Conservation (phyloP, 2,329 filamentous ascomycete species). For the Sporothrix pseudoabietina region DNA sequence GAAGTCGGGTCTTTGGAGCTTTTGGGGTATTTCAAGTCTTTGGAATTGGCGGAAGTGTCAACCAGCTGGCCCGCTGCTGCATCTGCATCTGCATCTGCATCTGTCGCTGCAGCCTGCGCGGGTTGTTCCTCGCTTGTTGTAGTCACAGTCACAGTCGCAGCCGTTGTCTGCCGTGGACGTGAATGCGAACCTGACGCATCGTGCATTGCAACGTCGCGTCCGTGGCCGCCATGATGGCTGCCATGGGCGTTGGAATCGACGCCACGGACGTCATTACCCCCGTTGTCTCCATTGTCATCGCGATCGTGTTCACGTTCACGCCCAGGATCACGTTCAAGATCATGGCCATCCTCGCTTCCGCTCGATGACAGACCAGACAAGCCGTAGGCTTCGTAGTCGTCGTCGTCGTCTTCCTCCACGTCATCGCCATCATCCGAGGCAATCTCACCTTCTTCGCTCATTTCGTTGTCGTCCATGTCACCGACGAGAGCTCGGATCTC, state of each 20-base stretch:
- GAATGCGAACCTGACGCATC: neutral
- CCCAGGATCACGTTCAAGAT: neutral
- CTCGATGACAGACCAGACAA: conserved; percentile 18
- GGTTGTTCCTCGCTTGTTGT: conserved; percentile 1
- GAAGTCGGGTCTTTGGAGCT: neutral
- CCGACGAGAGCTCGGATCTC: conserved; percentile 35
- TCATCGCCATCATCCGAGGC: conserved; percentile 29
- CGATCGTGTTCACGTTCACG: neutral
- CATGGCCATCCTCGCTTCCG: conserved; percentile 11
- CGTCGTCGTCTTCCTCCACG: neutral
- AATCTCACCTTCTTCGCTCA: conserved; percentile 36
- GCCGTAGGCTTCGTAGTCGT: conserved; percentile 27
- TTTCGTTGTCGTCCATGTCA: conserved; percentile 26
- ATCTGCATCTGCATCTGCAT: neutral
- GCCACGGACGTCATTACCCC: neutral
- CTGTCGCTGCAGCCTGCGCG: neutral
- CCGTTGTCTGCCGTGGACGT: neutral
- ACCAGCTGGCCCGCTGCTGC: neutral
- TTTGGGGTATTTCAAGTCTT: neutral
- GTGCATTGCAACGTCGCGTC: conserved; percentile 21
- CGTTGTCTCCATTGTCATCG: neutral
- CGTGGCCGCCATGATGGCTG: neutral
- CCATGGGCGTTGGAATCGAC: neutral
- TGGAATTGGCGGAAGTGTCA: neutral
- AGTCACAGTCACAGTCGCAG: neutral